Base-by-base conservation (phyloP, 768 basidiomycete genomes). In the Tylopilus plumbeoviolaceoides region DNA sequence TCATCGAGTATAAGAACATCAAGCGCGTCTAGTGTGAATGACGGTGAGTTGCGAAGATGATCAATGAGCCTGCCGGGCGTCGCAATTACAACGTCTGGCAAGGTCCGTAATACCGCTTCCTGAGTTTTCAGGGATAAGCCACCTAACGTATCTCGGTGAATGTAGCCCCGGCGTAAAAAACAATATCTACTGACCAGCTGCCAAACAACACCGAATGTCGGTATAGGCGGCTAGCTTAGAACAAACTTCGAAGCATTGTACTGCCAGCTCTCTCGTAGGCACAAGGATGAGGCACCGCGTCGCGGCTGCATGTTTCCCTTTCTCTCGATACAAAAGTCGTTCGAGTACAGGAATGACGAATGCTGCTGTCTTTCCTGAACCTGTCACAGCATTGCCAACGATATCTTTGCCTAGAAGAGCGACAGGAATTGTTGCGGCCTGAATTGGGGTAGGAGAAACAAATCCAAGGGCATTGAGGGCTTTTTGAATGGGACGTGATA, bases 31-130 rank as follows among this genome's bases (percentile, higher is more conserved):
- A 99, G 80, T 10, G 87, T 85, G 74, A 98, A 98, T 11, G 89
- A 84, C 9, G 89, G 91, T 1, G 97, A 95, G 66, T 98, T 98
- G 63, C 86, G 91, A 46, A 98, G 82, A 68, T 98, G 97, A 70
- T 99, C 97, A 63, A 99, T 98, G 28, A 99, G 78, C 62, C 97
- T 91, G 61, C 97, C 97, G 4, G 97, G 97, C 1, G 97, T 98
- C 20, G 95, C 97, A 62, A 99, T 92, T 48, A 98, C 79, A 45
- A 98, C 78, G 67, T 99, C 97, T 44, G 97, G 97, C 3, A 92
- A 81, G 38, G 85, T 81, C 50, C 94, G 86, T 48, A 99, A 75
- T 41, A 83, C 79, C 17, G 78, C 78, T 70, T 98, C 95, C 71
- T 99, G 97, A 10, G 90, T 81, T 68, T 97, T 95, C 20, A 98